phyloP scores from a whole-genome alignment of 1,284 basidiomycete genomes.

The Kwoniella shivajii region DNA sequence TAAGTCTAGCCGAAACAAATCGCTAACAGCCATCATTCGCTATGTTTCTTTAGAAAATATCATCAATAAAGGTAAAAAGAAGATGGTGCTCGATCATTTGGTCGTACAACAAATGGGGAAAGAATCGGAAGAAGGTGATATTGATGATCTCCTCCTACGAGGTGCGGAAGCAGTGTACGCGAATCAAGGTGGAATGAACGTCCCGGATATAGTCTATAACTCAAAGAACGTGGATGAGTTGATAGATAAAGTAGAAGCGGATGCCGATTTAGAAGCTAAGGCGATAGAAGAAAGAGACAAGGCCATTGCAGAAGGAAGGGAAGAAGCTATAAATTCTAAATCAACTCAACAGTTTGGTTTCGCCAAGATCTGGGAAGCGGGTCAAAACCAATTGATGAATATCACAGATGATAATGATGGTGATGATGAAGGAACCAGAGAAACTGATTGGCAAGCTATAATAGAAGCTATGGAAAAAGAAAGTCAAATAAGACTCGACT shows the following conservation, averaged over 20 bases:
- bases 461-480: slow-evolving; percentile 40
- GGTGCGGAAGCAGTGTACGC: slow-evolving; percentile 78
- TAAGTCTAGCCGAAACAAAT: not conserved
- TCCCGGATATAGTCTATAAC: slow-evolving; percentile 71
- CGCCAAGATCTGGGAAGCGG: slow-evolving; percentile 83
- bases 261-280: slow-evolving; percentile 62
- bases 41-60: slow-evolving; percentile 66
- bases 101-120: slow-evolving; percentile 89
- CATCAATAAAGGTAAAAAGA: slow-evolving; percentile 84
- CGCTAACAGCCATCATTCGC: slow-evolving; percentile 3
- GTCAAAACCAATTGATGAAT: slow-evolving; percentile 69
- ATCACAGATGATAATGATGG: slow-evolving; percentile 66
- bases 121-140: slow-evolving; percentile 69
- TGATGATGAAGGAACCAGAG: slow-evolving; percentile 53
- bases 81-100: slow-evolving; percentile 84
- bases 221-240: slow-evolving; percentile 77
- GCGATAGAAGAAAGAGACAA: slow-evolving; percentile 37
- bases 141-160: slow-evolving; percentile 78
- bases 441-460: slow-evolving; percentile 69
- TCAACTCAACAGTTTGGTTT: slow-evolving; percentile 68
- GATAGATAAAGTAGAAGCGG: slow-evolving; percentile 76
- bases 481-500: slow-evolving; percentile 23
- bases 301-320: slow-evolving; percentile 17
- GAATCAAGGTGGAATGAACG: slow-evolving; percentile 53
- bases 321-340: slow-evolving; percentile 13